phyloP scores from a whole-genome alignment of 306 rosid species.

The Cicer arietinum region DNA sequence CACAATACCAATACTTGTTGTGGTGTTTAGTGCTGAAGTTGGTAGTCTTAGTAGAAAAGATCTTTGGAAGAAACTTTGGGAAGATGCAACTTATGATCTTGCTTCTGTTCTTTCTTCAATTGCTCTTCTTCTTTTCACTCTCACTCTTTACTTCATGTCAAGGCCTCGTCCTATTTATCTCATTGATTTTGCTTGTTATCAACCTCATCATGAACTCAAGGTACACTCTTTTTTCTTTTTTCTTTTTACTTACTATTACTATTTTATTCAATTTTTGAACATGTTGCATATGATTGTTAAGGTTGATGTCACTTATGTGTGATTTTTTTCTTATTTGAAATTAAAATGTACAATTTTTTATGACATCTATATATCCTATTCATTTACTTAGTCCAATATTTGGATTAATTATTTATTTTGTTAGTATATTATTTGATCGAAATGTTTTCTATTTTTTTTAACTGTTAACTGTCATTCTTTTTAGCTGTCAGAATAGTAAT shows the following conservation, averaged over 20 bases:
- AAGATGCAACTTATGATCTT: conserved; percentile 81
- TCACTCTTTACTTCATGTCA: conserved; percentile 89
- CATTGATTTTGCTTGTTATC: conserved; percentile 78
- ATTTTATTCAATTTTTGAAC: no score
- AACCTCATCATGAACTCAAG: conserved; percentile 78
- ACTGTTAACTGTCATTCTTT: no score
- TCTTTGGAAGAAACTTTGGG: conserved; percentile 89
- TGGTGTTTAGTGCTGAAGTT: conserved; percentile 90
- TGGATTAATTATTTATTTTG: no score
- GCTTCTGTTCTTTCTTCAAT: conserved; percentile 79
- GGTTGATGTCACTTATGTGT: no score
- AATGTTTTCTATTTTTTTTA: no score
- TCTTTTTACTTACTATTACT: no score
- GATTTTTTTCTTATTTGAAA: no score
- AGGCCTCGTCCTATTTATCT: conserved; percentile 86
- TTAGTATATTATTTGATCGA: no score
- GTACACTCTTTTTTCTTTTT: conserved; percentile 26
- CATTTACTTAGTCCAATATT: no score
- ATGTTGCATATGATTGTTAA: no score
- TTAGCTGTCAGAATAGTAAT: no score
- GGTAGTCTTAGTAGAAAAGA: conserved; percentile 81
- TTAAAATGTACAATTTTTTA: background rate
- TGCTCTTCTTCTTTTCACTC: conserved; percentile 82
- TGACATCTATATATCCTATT: no score
- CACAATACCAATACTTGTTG: conserved; percentile 75